Evolutionary conservation across 768 basidiomycete species (phyloP), one percentile per base, ranked within the genome.

Genomic region (Pulveroboletus frians): DNA sequence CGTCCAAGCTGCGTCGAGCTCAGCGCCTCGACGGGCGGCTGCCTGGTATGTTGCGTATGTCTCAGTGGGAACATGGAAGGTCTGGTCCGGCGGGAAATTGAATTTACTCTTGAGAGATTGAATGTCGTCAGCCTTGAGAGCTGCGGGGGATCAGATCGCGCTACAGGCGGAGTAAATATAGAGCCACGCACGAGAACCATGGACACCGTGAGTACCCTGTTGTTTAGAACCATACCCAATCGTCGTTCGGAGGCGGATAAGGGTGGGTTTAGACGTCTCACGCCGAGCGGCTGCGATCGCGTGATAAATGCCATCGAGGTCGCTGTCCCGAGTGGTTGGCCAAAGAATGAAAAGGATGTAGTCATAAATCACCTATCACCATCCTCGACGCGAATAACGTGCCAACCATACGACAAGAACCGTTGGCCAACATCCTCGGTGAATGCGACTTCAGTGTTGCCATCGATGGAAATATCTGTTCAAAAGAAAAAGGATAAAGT

Each of bases 221-320:
- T 83, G 79, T 74, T 88, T 90, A 30, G 94, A 96, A 53, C 94
- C 94, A 64, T 78, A 96, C 35, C 94, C 94, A 54, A 97, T 97
- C 39, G 86, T 96, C 46, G 94, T 96, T 61, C 76, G 81, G 48
- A 95, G 72, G 52, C 82, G 77, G 68, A 96, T 88, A 57, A 97
- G 75, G 32, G 92, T 90, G 23, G 94, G 94, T 73, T 92, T 92
- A 69, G 58, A 75, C 67, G 77, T 87, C 63, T 85, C 85, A 66
- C 76, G 72, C 60, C 85, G 83, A 47, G 86, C 92, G 62, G 84
- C 77, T 39, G 76, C 79, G 60, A 97, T 88, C 42, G 92, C 85
- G 42, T 81, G 72, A 72, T 81, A 77, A 57, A 97, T 95, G 18
- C 69, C 78, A 49, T 77, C 75, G 50, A 92, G 77, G 67, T 96